A percentile compares a stretch with the other conserved stretches of the same genome.
Evolutionary conservation across 306 rosid species (phyloP).

Genomic region (Malus asiatica): DNA sequence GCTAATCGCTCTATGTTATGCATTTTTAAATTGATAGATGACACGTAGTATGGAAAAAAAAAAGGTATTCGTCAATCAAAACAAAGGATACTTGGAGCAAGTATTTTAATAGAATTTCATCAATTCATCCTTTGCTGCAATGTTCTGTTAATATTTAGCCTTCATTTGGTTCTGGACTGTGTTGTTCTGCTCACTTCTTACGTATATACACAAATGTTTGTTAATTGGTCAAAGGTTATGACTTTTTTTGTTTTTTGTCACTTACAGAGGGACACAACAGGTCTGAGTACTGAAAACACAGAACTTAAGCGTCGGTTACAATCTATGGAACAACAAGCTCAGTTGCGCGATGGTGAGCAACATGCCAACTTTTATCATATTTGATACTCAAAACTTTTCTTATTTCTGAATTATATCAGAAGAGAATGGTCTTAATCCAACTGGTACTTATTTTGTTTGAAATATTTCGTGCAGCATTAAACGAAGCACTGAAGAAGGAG

Average conservation of each 20-base stretch:
- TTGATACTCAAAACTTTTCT: not conserved
- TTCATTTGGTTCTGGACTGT: not conserved
- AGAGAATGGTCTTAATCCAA: not conserved
- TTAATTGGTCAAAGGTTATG: conserved; percentile 3
- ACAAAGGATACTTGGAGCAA: not conserved
- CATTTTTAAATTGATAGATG: not conserved
- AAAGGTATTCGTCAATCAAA: not conserved
- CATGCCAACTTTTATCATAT: conserved; percentile 1
- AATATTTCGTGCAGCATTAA: conserved; percentile 54
- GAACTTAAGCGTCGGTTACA: conserved; percentile 93
- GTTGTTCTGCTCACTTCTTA: not conserved
- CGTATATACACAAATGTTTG: not conserved
- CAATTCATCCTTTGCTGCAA: not conserved
- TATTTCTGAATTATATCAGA: not conserved
- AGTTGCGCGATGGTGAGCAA: conserved; percentile 78
- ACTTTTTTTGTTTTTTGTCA: conserved; percentile 17
- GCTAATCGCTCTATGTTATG: not conserved
- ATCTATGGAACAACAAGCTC: conserved; percentile 99
- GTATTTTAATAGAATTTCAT: not conserved
- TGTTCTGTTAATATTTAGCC: not conserved
- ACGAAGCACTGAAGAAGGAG: conserved; percentile 89
- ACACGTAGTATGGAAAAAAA: not conserved
- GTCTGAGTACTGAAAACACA: conserved; percentile 78
- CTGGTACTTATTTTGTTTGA: not conserved
- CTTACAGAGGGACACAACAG: conserved; percentile 75